Evolutionary conservation across 2,329 filamentous ascomycete genomes (phyloP).

Genomic region (Apiospora saccharicola): DNA sequence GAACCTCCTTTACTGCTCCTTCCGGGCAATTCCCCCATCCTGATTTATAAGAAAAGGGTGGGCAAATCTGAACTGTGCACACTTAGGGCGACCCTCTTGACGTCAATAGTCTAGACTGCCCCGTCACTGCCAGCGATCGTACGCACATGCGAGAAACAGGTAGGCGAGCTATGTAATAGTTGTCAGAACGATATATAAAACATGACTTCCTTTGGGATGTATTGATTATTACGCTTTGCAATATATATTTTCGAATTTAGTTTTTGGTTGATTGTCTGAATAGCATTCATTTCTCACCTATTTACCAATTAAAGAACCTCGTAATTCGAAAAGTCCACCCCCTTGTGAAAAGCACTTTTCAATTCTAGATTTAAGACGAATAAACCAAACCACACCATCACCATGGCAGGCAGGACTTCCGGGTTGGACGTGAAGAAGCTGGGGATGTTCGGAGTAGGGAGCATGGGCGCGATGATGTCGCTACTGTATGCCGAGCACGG

Average conservation of each 20-base stretch:
- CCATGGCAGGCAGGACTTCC: not conserved
- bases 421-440: slow-evolving; percentile 40
- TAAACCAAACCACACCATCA: not conserved
- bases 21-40: not conserved
- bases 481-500: slow-evolving; percentile 65
- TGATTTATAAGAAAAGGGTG: slow-evolving; percentile 16
- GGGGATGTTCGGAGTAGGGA: slow-evolving; percentile 64
- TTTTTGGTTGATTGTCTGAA: no score
- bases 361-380: not conserved
- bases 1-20: no score
- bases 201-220: no score
- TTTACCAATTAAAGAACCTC: not conserved
- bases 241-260: no score
- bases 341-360: not conserved
- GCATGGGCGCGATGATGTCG: slow-evolving; percentile 67
- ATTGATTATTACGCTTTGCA: no score
- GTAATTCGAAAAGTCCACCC: no score
- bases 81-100: not conserved
- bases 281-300: not conserved
- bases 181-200: not conserved
- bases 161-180: not conserved
- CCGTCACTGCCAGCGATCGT: not conserved
- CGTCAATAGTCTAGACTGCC: slow-evolving; percentile 12
- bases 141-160: not conserved
- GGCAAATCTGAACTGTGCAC: slow-evolving; percentile 11